Evolutionary conservation across 306 rosid species (phyloP), one percentile per base, ranked within the genome.

Genomic region (Albizia julibrissin): DNA sequence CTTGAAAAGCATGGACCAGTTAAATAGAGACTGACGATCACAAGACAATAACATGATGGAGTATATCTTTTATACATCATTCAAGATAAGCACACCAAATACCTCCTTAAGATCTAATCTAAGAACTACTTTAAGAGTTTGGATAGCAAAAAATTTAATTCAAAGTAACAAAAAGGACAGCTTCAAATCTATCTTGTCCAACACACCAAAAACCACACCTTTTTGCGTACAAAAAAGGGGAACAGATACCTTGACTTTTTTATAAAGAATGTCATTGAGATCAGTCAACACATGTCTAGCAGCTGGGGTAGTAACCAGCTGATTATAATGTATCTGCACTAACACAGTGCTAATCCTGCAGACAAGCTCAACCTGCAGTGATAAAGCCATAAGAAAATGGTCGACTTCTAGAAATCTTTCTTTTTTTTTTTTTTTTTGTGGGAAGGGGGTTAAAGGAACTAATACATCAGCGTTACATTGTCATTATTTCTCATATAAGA

Each of bases 361-460:
- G 77, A 93, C 89, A 69, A 95, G 96, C 89, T 95, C 99, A 79
- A 94, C 90, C 99, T 95, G 93, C 88, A 86, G 75, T 58, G 74
- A 80, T 43, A 42, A 71, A 54, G 69, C 49, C 47, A 58, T 61
- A 26, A 71, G 73, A 64, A 40, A 78, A 78, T 68, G 1, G 64
- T 37, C 33, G 59, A 68, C 69, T 73, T 61, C 40, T 18, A 12
- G 39, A 62, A 80, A 39, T 47, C 52, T 47, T 47, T 3, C 14
- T 14, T n/a, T 27, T 31, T 6, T 34, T 34, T 5, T 5, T 37
- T 37, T 34, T 34, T 34, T 5, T 34, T 34, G 2, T 3, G 1
- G 40, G 13, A 24, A 9, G 14, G 75, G 15, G 15, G 27, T 40
- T 9, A 49, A 72, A 69, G 46, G 42, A 54, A 65, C 65, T 50